These are phyloP conservation scores for Penicillium carneum DNA, from an alignment of 2,329 filamentous ascomycete species.

Conservation along the genomic window DNA sequence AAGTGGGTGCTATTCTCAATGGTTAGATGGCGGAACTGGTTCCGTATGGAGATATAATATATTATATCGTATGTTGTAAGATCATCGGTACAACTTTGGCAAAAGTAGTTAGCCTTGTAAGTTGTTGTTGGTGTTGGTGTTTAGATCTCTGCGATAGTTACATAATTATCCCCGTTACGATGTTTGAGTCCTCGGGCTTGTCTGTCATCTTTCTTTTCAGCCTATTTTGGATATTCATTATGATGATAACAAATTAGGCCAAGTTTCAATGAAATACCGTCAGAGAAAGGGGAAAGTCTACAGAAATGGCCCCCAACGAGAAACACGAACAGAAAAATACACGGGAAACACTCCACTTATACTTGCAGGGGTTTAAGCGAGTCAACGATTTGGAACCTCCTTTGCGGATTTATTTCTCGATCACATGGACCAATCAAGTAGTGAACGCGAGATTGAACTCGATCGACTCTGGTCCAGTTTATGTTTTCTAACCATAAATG, in stretches of 20 bases:
- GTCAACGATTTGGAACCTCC: neutral
- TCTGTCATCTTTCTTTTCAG: neutral
- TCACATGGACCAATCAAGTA: neutral
- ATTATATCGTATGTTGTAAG: neutral
- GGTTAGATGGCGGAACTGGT: neutral
- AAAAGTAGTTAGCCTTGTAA: neutral
- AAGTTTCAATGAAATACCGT: neutral
- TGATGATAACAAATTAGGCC: neutral
- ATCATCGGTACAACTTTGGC: neutral
- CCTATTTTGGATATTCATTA: neutral
- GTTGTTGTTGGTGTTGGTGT: neutral
- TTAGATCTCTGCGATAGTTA: neutral
- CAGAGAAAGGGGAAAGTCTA: neutral
- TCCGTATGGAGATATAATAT: neutral
- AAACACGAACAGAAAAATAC: neutral
- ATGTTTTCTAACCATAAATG: neutral
- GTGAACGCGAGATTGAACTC: neutral
- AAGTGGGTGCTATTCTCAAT: constrained; percentile 37
- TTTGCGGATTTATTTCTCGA: neutral
- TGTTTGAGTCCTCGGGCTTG: neutral
- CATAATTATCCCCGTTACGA: neutral
- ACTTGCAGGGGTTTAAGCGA: neutral
- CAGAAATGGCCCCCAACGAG: neutral
- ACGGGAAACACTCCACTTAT: neutral
- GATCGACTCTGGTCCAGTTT: neutral